Base-by-base conservation (phyloP, 495 filamentous ascomycete genomes). In the Cercophora sp. region DNA sequence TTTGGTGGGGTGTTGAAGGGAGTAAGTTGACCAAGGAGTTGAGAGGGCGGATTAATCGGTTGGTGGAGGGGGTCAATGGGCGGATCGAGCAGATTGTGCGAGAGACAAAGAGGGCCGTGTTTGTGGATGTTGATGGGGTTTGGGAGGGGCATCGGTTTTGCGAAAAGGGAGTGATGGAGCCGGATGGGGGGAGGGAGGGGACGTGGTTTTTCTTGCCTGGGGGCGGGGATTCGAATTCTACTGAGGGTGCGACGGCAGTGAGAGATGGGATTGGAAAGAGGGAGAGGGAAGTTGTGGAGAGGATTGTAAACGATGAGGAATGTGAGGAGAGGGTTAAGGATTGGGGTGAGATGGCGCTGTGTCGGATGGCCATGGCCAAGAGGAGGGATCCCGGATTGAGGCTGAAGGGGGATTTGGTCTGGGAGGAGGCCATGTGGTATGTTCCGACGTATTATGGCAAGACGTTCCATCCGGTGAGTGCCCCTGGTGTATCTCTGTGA, bases 71-170 rank as follows among this genome's bases (percentile, higher is more conserved):
- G 5, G 68, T 71, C 19, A 76, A 76, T 43, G 52, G 43, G 36
- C 66, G 68, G 52, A 55, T 74, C 19, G 48, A 52, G 5, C 43
- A 48, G 31, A 68, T 70, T 42, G 52, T 47, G 10, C 51, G 48
- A 19, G 29, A 32, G 13, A 55, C 62, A 13, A 13, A 43, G 29
- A 70, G 60, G 57, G 55, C 74, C 0, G n/a, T 67, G 11, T 79
- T 74, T 54, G 66, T 75, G 39, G 68, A 79, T 47, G 70, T 68
- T 42, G 69, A 77, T 35, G 25, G 46, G 2, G 54, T 46, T 11
- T 77, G 72, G 49, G 63, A 71, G 0, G 72, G 72, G 20, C 74
- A 79, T 53, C 67, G 75, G 23, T 79, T 76, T 55, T 79, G 75
- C 57, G 75, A 79, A 60, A 52, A 56, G 5, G 59, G 60, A 8